Evolutionary conservation across 352 stramenopile genomes (phyloP).

Genomic region (Phytopythium kandeliae): DNA sequence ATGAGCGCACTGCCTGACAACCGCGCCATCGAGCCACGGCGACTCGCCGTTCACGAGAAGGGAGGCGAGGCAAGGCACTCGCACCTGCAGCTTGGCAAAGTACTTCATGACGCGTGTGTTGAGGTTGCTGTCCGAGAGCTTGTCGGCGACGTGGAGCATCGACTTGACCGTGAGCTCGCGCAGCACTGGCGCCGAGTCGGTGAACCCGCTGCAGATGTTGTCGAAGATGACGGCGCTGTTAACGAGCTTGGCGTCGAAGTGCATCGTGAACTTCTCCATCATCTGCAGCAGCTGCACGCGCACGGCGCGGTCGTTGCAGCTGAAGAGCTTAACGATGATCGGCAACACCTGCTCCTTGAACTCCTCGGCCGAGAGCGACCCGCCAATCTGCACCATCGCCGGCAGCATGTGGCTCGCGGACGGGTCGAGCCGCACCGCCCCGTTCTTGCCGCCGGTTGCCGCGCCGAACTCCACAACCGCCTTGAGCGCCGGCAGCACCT

Average conservation of each 20-base stretch:
- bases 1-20: too few relatives aligned
- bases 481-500: conserved; percentile 82
- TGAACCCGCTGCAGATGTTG: conserved; percentile 90
- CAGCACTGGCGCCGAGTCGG: conserved; percentile 80
- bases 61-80: too few relatives aligned
- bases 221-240: conserved; percentile 90
- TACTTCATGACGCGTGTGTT: conserved; percentile 92
- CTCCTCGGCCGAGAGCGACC: conserved; percentile 64
- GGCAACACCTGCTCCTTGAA: conserved; percentile 88
- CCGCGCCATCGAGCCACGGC: too few relatives aligned
- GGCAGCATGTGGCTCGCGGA: conserved; percentile 86
- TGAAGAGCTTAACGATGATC: conserved; percentile 87
- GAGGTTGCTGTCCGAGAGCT: conserved; percentile 86
- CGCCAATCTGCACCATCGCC: conserved; percentile 84
- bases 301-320: conserved; percentile 88
- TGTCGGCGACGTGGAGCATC: conserved; percentile 89
- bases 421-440: conserved; percentile 69
- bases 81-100: conserved; percentile 87
- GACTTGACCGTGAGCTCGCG: conserved; percentile 91
- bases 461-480: conserved; percentile 79
- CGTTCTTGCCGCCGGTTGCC: conserved; percentile 44
- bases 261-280: conserved; percentile 85
- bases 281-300: conserved; percentile 89
- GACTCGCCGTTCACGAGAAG: too few relatives aligned
- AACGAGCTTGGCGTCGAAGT: conserved; percentile 88